Base-by-base conservation (phyloP, 2,329 filamentous ascomycete genomes). In the Fusarium multiceps region DNA sequence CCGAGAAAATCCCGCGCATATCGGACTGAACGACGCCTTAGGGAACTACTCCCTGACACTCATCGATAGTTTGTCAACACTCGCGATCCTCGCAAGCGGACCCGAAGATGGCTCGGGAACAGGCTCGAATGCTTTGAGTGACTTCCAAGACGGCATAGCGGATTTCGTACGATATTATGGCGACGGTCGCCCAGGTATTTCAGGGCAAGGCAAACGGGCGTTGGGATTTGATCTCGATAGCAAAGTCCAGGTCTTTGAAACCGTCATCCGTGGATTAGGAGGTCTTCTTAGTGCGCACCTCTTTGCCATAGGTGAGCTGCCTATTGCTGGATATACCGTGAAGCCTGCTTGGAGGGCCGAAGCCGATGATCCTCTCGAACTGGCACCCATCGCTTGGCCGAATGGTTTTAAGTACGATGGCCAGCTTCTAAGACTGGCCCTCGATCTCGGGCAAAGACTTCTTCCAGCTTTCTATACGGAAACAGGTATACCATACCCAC, bases 231-330 rank as follows among this genome's bases (percentile, higher is more conserved):
- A 99, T 79, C 84, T 97, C 42, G 95, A 99, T 80, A 97, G 94
- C 82, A 99, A 98, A 81, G 96, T 99, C 3, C 95, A 99, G 81
- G 93, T 99, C 41, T 99, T 99, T 76, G 96, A 99, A 83, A 98
- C 95, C 1, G 95, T 97, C 37, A 99, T 99, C 73, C 88, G 96
- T 62, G 96, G 95, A 18, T 88, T 97, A 47, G 96, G 96, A 16
- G 96, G 96, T 1, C 83, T 99, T 59, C 82, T 99, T 70, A 98
- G 94, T 76, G 94, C 95, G 4, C 96, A 99, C 81, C 83, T 98
- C 43, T 99, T 99, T 78, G 95, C 96, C 14, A 86, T 94, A 23
- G 96, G 94, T 34, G 94, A 97, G 60, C 82, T 99, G 59, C 96
- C 96, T 1, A 97, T 98, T 58, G 83, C 85, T 16, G 92, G 92